These are phyloP conservation scores for Ustilago hordei DNA, from an alignment of 1,284 basidiomycete species.

Conservation along the genomic window DNA sequence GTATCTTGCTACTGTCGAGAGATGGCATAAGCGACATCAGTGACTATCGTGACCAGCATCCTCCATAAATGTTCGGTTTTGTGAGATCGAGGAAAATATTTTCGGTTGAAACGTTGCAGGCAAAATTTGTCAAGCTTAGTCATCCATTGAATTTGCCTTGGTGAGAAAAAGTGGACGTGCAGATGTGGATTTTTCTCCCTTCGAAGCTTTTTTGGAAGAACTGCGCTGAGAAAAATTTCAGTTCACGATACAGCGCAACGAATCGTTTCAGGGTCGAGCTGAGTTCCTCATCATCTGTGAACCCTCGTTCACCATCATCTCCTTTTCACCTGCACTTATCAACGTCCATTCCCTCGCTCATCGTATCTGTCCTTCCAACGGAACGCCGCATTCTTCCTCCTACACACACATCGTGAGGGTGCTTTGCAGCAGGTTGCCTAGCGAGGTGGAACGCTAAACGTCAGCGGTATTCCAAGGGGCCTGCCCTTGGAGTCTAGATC, in stretches of 20 bases:
- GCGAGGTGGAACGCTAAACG: slow-evolving; percentile 15
- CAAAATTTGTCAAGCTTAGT: slow-evolving; percentile 4
- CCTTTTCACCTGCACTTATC: slow-evolving; percentile 1
- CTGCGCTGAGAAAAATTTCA: slow-evolving; percentile 32
- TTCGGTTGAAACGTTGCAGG: too few species aligned
- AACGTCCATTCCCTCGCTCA: not conserved
- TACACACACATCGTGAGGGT: not conserved
- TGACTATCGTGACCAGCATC: too few species aligned
- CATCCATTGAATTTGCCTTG: not conserved
- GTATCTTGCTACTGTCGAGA: too few species aligned
- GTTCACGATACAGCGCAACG: slow-evolving; percentile 20
- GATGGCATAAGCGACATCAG: too few species aligned
- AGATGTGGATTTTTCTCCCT: slow-evolving; percentile 28
- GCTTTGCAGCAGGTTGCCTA: slow-evolving; percentile 10
- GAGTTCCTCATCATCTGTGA: not conserved
- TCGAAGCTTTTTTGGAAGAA: slow-evolving; percentile 21
- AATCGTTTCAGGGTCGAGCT: slow-evolving; percentile 12
- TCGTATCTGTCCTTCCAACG: not conserved
- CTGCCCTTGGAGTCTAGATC: slow-evolving; percentile 36
- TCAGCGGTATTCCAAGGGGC: slow-evolving; percentile 31
- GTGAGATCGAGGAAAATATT: too few species aligned
- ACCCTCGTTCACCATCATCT: not conserved
- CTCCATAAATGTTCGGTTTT: too few species aligned
- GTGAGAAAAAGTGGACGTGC: slow-evolving; percentile 27
- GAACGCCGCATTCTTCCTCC: not conserved